These are phyloP conservation scores for Penicillium sp. DNA, from an alignment of 2,329 filamentous ascomycete species.

Conservation along the genomic window DNA sequence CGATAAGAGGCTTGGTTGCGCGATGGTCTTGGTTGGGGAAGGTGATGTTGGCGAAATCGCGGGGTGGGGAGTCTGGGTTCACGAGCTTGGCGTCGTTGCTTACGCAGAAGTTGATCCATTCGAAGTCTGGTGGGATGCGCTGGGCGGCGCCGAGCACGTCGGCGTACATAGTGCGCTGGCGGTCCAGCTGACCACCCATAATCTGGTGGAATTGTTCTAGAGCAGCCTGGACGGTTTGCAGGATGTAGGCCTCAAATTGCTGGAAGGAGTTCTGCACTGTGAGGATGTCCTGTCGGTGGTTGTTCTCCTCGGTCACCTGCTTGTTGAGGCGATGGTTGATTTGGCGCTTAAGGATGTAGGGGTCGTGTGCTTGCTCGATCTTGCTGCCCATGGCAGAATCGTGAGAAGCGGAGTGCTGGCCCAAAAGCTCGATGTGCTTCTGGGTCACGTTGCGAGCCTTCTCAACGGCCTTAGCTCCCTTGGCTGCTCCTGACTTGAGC, in stretches of 20 bases:
- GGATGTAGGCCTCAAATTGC: constrained; percentile 81
- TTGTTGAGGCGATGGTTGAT: constrained; percentile 82
- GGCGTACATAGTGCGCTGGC: constrained; percentile 74
- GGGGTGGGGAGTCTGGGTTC: constrained; percentile 72
- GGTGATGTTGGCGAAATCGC: constrained; percentile 69
- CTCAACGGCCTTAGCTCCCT: constrained; percentile 85
- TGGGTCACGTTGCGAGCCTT: constrained; percentile 84
- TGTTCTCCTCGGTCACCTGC: constrained; percentile 94
- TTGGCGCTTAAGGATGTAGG: constrained; percentile 81
- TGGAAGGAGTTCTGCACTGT: constrained; percentile 88
- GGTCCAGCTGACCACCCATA: constrained; percentile 76
- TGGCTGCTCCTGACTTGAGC: constrained; percentile 74
- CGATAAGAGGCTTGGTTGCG: constrained; percentile 78
- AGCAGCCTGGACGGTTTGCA: constrained; percentile 78
- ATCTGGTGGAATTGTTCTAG: constrained; percentile 82
- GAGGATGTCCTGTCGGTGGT: constrained; percentile 87
- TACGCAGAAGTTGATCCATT: constrained; percentile 82
- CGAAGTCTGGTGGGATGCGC: constrained; percentile 78
- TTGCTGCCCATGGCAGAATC: constrained; percentile 70
- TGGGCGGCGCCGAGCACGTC: constrained; percentile 80
- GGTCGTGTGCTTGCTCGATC: constrained; percentile 73
- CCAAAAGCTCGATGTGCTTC: constrained; percentile 93
- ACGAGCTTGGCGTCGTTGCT: constrained; percentile 73
- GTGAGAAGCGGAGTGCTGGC: constrained; percentile 77
- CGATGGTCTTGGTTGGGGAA: constrained; percentile 89